Percentiles rank a stretch among this genome's conserved stretches.
phyloP scores from a whole-genome alignment of 2,329 filamentous ascomycete species.

The Ascochyta pisi region DNA sequence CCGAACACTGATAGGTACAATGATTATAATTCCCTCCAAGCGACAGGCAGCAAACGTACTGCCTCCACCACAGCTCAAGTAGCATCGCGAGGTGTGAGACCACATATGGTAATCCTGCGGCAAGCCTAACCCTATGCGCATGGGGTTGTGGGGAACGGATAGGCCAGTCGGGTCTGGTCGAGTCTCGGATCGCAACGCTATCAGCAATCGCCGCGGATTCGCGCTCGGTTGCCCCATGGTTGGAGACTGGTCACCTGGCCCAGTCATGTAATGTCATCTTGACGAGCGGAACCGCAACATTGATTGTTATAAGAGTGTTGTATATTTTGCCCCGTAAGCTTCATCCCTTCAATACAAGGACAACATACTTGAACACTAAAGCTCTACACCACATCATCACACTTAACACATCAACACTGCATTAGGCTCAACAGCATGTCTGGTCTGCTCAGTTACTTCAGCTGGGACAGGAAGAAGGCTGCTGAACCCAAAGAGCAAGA shows the following conservation, averaged over 20 bases:
- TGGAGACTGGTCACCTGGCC: not conserved
- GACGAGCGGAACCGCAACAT: not conserved
- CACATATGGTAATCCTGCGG: too few relatives aligned
- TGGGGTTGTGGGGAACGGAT: too few relatives aligned
- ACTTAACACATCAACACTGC: not conserved
- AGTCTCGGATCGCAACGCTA: not conserved
- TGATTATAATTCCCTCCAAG: too few relatives aligned
- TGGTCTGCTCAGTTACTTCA: slow-evolving; percentile 16
- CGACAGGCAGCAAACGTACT: too few relatives aligned
- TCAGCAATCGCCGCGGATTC: not conserved
- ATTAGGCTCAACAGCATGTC: not conserved
- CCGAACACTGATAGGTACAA: too few relatives aligned
- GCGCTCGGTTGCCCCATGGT: slow-evolving; percentile 1
- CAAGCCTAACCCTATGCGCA: too few relatives aligned
- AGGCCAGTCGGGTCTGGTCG: not conserved
- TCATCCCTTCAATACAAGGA: not conserved
- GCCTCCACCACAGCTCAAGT: too few relatives aligned
- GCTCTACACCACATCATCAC: not conserved
- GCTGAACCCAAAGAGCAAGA: slow-evolving; percentile 3
- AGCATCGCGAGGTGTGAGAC: too few relatives aligned
- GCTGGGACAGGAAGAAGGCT: slow-evolving; percentile 12
- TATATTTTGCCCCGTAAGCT: not conserved
- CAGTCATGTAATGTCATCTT: not conserved
- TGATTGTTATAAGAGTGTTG: not conserved
- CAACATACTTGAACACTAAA: not conserved